phyloP scores from a whole-genome alignment of 139 green algal species.

The Coelastrella sp. region DNA sequence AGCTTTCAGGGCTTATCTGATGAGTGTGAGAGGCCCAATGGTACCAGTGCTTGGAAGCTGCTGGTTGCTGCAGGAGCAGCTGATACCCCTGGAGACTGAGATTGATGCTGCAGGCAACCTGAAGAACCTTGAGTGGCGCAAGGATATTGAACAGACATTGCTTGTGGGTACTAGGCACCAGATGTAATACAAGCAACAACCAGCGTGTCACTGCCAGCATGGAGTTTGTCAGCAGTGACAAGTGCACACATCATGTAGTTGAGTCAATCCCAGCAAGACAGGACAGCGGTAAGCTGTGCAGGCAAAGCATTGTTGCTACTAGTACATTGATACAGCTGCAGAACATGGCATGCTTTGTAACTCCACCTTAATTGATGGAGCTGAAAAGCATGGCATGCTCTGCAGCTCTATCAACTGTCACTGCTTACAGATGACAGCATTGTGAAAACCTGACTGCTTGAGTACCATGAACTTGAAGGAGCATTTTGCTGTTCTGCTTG shows the following conservation, averaged over 20 bases:
- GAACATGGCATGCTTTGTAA: no score
- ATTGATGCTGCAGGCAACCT: slow-evolving; percentile 12
- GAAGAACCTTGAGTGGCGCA: neutral
- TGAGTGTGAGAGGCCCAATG: slow-evolving; percentile 2
- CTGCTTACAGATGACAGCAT: no score
- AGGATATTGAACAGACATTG: slow-evolving; percentile 14
- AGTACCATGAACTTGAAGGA: no score
- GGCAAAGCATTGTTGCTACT: no score
- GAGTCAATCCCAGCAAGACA: neutral
- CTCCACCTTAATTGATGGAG: no score
- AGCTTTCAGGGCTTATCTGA: neutral
- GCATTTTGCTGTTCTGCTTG: neutral
- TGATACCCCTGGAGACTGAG: neutral
- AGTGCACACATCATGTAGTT: neutral
- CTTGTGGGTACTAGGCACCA: neutral
- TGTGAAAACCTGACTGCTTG: no score
- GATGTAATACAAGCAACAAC: no score
- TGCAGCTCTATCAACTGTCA: no score
- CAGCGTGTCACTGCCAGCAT: no score
- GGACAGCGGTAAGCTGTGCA: neutral
- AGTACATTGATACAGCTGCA: no score
- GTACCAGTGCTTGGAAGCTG: slow-evolving; percentile 10
- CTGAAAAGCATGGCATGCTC: no score
- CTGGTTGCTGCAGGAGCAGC: slow-evolving; percentile 9
- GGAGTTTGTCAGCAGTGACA: neutral